phyloP scores from a whole-genome alignment of 768 basidiomycete species.

The Xerocomus spinulosus region DNA sequence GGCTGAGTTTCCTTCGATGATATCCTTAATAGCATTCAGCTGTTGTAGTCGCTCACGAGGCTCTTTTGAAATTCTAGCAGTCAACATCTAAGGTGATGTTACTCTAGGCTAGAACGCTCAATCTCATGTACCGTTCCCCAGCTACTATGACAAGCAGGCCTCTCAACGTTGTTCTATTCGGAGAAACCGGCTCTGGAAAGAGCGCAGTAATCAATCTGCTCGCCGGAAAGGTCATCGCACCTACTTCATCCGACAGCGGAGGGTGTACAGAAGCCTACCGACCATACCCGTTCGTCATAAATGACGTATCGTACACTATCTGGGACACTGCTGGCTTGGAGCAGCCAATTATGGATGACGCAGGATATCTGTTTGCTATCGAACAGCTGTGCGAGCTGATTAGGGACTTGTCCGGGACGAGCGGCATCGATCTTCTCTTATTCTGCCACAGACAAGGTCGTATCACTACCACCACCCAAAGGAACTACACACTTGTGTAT shows the following conservation, averaged over 20 bases:
- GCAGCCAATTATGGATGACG: background rate
- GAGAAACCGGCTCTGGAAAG: conserved; percentile 3
- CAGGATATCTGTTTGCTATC: background rate
- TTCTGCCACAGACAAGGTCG: conserved; percentile 1
- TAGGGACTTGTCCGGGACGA: background rate
- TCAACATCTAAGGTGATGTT: background rate
- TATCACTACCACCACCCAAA: background rate
- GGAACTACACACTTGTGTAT: background rate
- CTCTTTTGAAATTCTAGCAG: background rate
- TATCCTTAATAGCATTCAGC: no score
- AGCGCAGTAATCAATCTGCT: background rate
- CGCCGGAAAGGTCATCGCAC: background rate
- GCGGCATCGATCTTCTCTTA: background rate
- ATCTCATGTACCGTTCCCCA: background rate
- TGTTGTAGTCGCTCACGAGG: no score
- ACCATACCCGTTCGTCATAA: background rate
- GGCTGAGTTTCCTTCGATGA: no score
- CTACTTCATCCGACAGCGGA: background rate
- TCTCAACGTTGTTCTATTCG: background rate
- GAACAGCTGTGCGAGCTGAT: background rate
- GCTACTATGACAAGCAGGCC: background rate
- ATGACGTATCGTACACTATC: background rate
- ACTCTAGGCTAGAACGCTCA: background rate
- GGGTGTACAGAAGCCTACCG: background rate
- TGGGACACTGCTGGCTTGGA: conserved; percentile 2